Evolutionary conservation across 1,284 basidiomycete species (phyloP).

Genomic region (Leucoagaricus sp.): DNA sequence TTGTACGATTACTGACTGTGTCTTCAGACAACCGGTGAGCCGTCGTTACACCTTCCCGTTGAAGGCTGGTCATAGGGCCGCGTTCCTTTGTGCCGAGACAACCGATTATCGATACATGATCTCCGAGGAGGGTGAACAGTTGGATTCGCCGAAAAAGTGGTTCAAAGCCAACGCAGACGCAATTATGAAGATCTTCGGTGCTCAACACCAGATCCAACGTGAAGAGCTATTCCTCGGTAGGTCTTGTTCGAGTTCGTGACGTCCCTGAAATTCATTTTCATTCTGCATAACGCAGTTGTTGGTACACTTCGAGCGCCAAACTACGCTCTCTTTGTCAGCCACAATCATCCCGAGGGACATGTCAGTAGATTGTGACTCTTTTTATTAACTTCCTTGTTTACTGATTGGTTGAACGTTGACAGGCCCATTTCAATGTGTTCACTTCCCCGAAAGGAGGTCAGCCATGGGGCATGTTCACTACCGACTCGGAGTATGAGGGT

Average conservation of each 20-base stretch:
- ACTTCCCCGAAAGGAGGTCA: conserved; percentile 47
- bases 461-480: conserved; percentile 70
- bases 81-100: conserved; percentile 66
- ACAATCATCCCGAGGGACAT: conserved; percentile 65
- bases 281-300: conserved; percentile 49
- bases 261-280: not conserved
- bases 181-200: conserved; percentile 58
- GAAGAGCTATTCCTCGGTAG: conserved; percentile 73
- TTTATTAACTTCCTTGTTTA: conserved; percentile 12
- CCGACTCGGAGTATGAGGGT: conserved; percentile 40
- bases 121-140: conserved; percentile 33
- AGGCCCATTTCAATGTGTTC: conserved; percentile 70
- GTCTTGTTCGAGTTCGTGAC: conserved; percentile 22
- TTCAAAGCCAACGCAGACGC: conserved; percentile 68
- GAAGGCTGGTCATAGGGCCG: conserved; percentile 62
- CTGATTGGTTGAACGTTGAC: conserved; percentile 10
- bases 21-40: conserved; percentile 28
- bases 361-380: conserved; percentile 30
- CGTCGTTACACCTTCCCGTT: conserved; percentile 63
- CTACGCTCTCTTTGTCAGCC: conserved; percentile 70
- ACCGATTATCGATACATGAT: conserved; percentile 66
- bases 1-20: conserved; percentile 15
- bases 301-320: conserved; percentile 69
- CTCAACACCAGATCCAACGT: conserved; percentile 55
- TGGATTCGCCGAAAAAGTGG: conserved; percentile 68